A percentile compares a stretch with the other conserved stretches of the same genome.
phyloP scores from a whole-genome alignment of 106 monocot species.

The Ottelia alismoides region DNA sequence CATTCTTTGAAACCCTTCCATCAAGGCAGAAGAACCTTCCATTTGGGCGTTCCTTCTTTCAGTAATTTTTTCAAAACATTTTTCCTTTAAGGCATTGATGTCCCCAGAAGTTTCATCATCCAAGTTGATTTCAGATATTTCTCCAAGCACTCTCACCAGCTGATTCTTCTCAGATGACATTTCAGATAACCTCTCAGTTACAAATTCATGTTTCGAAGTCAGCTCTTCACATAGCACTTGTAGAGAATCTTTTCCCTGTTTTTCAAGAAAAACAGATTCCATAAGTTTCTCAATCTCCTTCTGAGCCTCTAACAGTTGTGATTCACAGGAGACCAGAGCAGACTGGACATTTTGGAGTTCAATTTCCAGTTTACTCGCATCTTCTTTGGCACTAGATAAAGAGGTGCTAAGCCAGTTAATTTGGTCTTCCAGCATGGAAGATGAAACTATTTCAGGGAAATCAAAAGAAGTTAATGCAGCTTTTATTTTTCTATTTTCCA shows the following conservation, averaged over 20 bases:
- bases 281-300: constrained; percentile 34
- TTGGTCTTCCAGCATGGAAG: constrained; percentile 31
- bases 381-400: constrained; percentile 22
- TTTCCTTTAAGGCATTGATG: constrained; percentile 23
- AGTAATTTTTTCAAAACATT: constrained; percentile 29
- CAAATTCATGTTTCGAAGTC: constrained; percentile 22
- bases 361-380: constrained; percentile 23
- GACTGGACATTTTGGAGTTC: constrained; percentile 17
- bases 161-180: constrained; percentile 35
- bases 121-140: constrained; percentile 27
- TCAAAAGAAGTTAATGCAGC: constrained; percentile 31
- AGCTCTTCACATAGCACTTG: constrained; percentile 30
- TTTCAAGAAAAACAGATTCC: constrained; percentile 27
- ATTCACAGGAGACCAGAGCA: constrained; percentile 21
- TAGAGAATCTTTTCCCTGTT: constrained; percentile 29
- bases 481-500: constrained; percentile 27
- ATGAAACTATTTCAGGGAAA: constrained; percentile 33
- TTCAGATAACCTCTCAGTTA: constrained; percentile 27
- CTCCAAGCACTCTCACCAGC: constrained; percentile 30
- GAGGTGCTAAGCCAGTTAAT: constrained; percentile 38
- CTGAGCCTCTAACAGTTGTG: constrained; percentile 21
- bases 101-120: constrained; percentile 26
- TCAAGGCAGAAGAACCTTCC: constrained; percentile 10
- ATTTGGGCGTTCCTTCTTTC: constrained; percentile 12
- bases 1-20: constrained; percentile 37